Percentiles rank a stretch among this genome's conserved stretches.
phyloP scores from a whole-genome alignment of 345 rosid species.

The Eutrema japonicum region DNA sequence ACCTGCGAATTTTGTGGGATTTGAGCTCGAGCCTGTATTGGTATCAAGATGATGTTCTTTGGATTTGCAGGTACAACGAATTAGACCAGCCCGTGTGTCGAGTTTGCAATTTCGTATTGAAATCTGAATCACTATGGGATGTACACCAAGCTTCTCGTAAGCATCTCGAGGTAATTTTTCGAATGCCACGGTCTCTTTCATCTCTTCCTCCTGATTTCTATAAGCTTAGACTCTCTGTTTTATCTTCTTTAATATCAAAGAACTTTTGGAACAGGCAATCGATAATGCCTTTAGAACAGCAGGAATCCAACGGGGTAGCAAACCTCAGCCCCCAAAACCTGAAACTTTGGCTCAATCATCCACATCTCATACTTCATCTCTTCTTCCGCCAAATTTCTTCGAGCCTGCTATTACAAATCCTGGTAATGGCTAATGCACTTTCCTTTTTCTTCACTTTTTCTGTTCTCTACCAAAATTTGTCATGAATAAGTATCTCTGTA shows the following conservation, averaged over 20 bases:
- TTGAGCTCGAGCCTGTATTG: too few species aligned
- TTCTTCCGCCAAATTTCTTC: slow-evolving; percentile 63
- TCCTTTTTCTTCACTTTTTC: not conserved
- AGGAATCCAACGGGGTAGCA: slow-evolving; percentile 40
- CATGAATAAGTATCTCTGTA: not conserved
- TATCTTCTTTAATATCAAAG: not conserved
- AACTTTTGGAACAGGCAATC: slow-evolving; percentile 59
- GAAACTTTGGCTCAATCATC: slow-evolving; percentile 44
- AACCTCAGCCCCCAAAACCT: slow-evolving; percentile 30
- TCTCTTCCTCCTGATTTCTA: not conserved
- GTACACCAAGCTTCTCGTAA: slow-evolving; percentile 98
- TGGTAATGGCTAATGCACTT: slow-evolving; percentile 45
- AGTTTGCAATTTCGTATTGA: slow-evolving; percentile 80
- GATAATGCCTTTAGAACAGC: slow-evolving; percentile 49
- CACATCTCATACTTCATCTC: slow-evolving; percentile 51
- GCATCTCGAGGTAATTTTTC: slow-evolving; percentile 67
- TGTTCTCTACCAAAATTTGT: not conserved
- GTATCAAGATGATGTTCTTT: not conserved
- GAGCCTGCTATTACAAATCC: slow-evolving; percentile 34
- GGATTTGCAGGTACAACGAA: slow-evolving; percentile 72
- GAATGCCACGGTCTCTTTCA: too few species aligned
- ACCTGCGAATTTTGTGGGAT: too few species aligned
- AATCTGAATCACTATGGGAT: slow-evolving; percentile 84
- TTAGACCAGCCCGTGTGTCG: slow-evolving; percentile 88
- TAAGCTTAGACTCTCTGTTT: slow-evolving; percentile 15